Evolutionary conservation across 768 basidiomycete genomes (phyloP), one percentile per base, ranked within the genome.

Genomic region (Hygrocybe punicea): DNA sequence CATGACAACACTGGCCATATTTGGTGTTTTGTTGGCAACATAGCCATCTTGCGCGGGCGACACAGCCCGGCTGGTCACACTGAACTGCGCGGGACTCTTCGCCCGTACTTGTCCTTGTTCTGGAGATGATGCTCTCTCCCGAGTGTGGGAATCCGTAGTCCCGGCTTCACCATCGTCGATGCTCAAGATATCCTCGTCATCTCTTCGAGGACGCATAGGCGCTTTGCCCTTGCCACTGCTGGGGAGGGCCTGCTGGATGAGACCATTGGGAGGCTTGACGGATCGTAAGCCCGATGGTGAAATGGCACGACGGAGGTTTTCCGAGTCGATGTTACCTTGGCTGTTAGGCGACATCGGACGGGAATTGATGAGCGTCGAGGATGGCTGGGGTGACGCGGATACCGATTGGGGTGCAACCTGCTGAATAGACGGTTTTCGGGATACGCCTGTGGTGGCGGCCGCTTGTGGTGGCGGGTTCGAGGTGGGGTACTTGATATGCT

Each of bases 401-500:
- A 58, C 71, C 24, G 62, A 67, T 50, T 49, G 71, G 61, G 61
- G 64, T 37, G 65, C 63, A 24, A 69, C 69, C 23, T 71, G 66
- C 40, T 74, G 73, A 48, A 76, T 76, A 19, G 78, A 65, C 13
- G 61, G 33, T 24, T 64, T 63, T 48, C 57, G 54, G 14, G 60
- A 57, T 6, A 55, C 54, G 5, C 45, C 17, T 34, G 42, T 39
- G 10, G 40, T 29, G 19, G n/a, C 33, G 14, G 52, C 47, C 17
- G 42, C 23, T 33, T 6, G 37, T 5, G 60, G 57, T 16, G 60
- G 58, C 25, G 46, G 53, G 58, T 69, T 81, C 17, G 82, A 77
- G 60, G 91, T 87, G 7, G 93, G 93, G 68, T 97, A 96, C 73
- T 94, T 93, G 78, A 96, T 96, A 67, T 96, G 69, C 52, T 68